Conservation (phyloP, 2,329 filamentous ascomycete species). For the Pestalotiopsis sp. region DNA sequence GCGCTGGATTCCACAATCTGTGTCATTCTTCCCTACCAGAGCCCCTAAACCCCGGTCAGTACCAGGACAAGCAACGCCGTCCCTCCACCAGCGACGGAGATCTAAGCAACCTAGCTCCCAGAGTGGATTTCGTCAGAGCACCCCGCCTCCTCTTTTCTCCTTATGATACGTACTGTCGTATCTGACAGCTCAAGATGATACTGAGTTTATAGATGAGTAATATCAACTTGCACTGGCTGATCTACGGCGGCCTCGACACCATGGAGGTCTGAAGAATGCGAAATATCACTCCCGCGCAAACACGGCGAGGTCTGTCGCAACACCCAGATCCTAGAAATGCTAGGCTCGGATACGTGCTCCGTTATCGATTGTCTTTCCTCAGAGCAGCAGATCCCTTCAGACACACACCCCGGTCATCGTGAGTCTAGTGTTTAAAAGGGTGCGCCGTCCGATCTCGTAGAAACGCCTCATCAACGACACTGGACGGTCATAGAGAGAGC, state of each 20-base stretch:
- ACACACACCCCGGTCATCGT: not conserved
- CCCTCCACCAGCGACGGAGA: conserved; percentile 1
- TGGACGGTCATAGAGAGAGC: no score
- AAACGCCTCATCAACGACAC: no score
- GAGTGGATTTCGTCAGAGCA: conserved; percentile 6
- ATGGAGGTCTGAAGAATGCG: not conserved
- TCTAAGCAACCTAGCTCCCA: conserved; percentile 7
- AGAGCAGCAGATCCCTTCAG: not conserved
- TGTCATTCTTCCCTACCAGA: conserved; percentile 3
- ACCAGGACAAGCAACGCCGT: not conserved
- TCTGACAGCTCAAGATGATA: not conserved
- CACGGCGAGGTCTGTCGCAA: not conserved
- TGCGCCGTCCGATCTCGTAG: not conserved
- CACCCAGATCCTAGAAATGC: not conserved
- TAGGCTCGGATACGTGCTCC: not conserved
- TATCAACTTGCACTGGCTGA: not conserved
- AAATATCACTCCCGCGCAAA: not conserved
- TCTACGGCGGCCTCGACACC: not conserved
- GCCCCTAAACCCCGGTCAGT: not conserved
- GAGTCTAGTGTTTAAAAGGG: not conserved
- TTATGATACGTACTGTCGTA: not conserved
- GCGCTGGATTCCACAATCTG: not conserved
- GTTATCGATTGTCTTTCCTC: not conserved
- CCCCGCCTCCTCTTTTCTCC: not conserved
- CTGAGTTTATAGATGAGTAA: not conserved